A percentile compares a stretch with the other conserved stretches of the same genome.
Conservation (phyloP, 2,329 filamentous ascomycete genomes). For the Pleomassaria siparia region DNA sequence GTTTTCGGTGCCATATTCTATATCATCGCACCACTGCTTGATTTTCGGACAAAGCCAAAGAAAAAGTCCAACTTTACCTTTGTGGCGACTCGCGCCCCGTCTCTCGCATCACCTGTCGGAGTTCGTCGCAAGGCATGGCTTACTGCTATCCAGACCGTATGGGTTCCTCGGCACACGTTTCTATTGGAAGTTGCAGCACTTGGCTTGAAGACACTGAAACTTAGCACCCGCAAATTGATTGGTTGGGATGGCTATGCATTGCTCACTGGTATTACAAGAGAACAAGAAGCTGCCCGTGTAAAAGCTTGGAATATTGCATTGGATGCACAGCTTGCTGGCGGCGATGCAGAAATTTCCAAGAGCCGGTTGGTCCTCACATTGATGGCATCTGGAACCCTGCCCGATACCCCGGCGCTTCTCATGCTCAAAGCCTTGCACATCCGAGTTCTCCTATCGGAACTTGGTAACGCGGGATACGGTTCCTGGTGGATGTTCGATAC, state of each 20-base stretch:
- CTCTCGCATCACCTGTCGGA: slow-evolving; percentile 78
- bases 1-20: slow-evolving; percentile 59
- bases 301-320: slow-evolving; percentile 93
- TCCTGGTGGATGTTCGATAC: slow-evolving; percentile 66
- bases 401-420: slow-evolving; percentile 76
- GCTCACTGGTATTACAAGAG: slow-evolving; percentile 76
- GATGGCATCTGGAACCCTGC: slow-evolving; percentile 83
- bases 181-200: slow-evolving; percentile 82
- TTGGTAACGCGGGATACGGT: slow-evolving; percentile 66
- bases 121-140: slow-evolving; percentile 89
- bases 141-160: slow-evolving; percentile 88
- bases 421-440: slow-evolving; percentile 94
- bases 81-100: slow-evolving; percentile 59
- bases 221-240: slow-evolving; percentile 75
- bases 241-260: slow-evolving; percentile 76
- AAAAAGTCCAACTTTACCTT: slow-evolving; percentile 47
- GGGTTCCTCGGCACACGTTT: slow-evolving; percentile 85
- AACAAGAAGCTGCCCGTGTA: slow-evolving; percentile 81
- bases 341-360: slow-evolving; percentile 86
- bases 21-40: slow-evolving; percentile 58
- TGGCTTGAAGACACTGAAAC: slow-evolving; percentile 76
- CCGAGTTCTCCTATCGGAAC: slow-evolving; percentile 83
- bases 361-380: slow-evolving; percentile 83
- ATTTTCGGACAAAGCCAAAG: slow-evolving; percentile 59
- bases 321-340: slow-evolving; percentile 88